A percentile compares a stretch with the other conserved stretches of the same genome.
These are phyloP conservation scores for Curvularia sp. DNA, from an alignment of 2,329 filamentous ascomycete species.

Conservation along the genomic window DNA sequence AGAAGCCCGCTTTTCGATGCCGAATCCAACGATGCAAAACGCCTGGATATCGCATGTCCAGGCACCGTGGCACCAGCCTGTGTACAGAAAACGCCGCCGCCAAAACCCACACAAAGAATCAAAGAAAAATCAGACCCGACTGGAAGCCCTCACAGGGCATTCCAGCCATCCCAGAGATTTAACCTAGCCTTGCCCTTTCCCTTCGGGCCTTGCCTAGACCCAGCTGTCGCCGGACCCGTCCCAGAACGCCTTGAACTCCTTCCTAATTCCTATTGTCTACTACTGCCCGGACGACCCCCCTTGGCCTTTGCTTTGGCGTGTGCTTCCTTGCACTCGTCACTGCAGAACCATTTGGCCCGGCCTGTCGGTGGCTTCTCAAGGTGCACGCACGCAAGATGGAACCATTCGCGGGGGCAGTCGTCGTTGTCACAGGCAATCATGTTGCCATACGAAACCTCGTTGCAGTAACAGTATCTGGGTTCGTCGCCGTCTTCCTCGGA, in stretches of 20 bases:
- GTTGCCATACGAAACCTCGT: conserved; percentile 69
- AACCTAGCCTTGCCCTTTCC: conserved; percentile 45
- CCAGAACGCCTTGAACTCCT: conserved; percentile 49
- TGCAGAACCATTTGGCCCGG: conserved; percentile 51
- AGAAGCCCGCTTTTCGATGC: conserved; percentile 14
- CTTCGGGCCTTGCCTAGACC: conserved; percentile 41
- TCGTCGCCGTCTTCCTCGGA: conserved; percentile 55
- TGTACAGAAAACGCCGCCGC: conserved; percentile 10
- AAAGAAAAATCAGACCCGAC: conserved; percentile 34
- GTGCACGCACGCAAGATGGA: conserved; percentile 70
- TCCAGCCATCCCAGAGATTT: conserved; percentile 48
- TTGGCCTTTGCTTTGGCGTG: conserved; percentile 41
- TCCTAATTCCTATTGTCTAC: conserved; percentile 51
- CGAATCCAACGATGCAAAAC: conserved; percentile 15
- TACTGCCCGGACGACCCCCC: conserved; percentile 48
- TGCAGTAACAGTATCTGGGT: conserved; percentile 70
- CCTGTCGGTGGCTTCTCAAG: conserved; percentile 64
- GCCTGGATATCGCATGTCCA: conserved; percentile 14
- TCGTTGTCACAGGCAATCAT: conserved; percentile 74
- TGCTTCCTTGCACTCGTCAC: conserved; percentile 48
- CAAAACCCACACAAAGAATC: conserved; percentile 16
- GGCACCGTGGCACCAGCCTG: conserved; percentile 2
- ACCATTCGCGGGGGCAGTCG: conserved; percentile 69
- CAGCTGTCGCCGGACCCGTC: conserved; percentile 37
- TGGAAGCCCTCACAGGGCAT: conserved; percentile 43